Evolutionary conservation across 441 rosid species (phyloP).

Genomic region (Breynia disticha): DNA sequence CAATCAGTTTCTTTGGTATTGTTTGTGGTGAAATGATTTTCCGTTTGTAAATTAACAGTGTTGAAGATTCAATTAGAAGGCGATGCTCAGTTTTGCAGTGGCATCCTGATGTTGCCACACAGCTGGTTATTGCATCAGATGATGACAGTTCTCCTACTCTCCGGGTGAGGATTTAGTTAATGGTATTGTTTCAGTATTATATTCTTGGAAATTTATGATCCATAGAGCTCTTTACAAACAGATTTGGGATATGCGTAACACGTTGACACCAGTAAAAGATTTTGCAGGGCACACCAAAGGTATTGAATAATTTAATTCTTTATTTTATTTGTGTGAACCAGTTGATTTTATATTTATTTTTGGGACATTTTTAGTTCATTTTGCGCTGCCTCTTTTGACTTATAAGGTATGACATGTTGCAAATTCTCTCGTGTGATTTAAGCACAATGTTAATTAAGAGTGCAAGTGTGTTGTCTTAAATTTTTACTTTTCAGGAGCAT

Average conservation of each 20-base stretch:
- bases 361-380: background rate
- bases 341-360: background rate
- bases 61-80: constrained; percentile 78
- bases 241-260: constrained; percentile 99
- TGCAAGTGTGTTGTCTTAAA: no score
- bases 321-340: background rate
- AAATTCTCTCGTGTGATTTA: background rate
- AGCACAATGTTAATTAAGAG: no score
- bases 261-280: constrained; percentile 77
- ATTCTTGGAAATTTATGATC: constrained; percentile 5
- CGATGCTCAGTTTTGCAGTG: constrained; percentile 98
- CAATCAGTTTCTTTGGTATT: background rate
- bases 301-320: constrained; percentile 19
- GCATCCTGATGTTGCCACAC: constrained; percentile 98
- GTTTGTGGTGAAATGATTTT: constrained; percentile 13
- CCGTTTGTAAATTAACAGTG: constrained; percentile 42
- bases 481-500: no score
- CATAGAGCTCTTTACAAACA: constrained; percentile 25
- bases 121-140: constrained; percentile 95
- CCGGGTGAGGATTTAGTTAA: constrained; percentile 40
- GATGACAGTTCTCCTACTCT: constrained; percentile 79
- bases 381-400: background rate
- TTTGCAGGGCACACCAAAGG: constrained; percentile 89
- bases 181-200: constrained; percentile 6
- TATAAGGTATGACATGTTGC: background rate